Conservation (phyloP, 371 early-diverging fungal genomes). For the Syncephalastrum contaminatum region DNA sequence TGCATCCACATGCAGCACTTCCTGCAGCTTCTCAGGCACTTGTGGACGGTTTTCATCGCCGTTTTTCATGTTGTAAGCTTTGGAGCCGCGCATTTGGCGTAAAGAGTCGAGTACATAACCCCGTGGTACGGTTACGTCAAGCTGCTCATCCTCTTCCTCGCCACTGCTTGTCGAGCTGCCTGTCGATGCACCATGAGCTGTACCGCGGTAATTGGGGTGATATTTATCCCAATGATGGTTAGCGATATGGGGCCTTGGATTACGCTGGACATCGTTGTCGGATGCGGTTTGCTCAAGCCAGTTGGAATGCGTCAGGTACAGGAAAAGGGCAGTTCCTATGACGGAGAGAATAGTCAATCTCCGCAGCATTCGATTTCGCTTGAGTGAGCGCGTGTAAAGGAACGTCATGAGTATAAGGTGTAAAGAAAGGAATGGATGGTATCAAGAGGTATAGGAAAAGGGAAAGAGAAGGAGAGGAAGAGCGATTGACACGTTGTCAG, state of each 20-base stretch:
- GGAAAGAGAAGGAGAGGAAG: slow-evolving; percentile 1
- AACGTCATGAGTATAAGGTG: slow-evolving; percentile 10
- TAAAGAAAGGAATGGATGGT: slow-evolving; percentile 1
- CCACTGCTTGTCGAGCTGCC: neutral
- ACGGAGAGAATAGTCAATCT: slow-evolving; percentile 10
- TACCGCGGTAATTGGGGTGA: no score
- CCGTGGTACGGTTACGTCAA: slow-evolving; percentile 14
- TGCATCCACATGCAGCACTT: slow-evolving; percentile 1
- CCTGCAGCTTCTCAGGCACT: slow-evolving; percentile 3
- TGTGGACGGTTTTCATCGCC: neutral
- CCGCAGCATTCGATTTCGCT: slow-evolving; percentile 16
- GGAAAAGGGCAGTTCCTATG: slow-evolving; percentile 1
- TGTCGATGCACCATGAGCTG: no score
- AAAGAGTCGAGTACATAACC: slow-evolving; percentile 13
- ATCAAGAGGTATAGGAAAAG: slow-evolving; percentile 5
- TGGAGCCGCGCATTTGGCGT: slow-evolving; percentile 10
- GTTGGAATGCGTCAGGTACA: slow-evolving; percentile 2
- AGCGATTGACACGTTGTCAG: slow-evolving; percentile 1
- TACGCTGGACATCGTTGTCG: neutral
- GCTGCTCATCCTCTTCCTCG: slow-evolving; percentile 1
- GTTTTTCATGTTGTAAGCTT: slow-evolving; percentile 1
- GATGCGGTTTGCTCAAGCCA: no score
- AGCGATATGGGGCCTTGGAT: neutral
- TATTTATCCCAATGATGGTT: neutral
- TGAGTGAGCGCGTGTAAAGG: slow-evolving; percentile 15